Base-by-base conservation (phyloP, 2,329 filamentous ascomycete species). In the Fusarium foetens region DNA sequence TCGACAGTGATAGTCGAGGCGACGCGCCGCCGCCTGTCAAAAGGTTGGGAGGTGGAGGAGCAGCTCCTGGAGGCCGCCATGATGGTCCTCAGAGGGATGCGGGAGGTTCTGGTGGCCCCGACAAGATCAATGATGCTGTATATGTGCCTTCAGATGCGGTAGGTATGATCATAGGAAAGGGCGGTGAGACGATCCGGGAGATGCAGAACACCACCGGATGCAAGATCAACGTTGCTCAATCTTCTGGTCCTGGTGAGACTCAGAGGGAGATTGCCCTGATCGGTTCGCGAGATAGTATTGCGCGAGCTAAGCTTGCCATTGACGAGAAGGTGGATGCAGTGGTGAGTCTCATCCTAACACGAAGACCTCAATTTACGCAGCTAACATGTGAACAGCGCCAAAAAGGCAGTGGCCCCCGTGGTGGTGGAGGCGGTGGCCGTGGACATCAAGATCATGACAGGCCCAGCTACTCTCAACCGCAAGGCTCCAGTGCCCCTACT, bases 101-200 rank as follows among this genome's bases (percentile, higher is more conserved):
- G 75, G 82, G 81, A 66, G 83, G 81, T 36, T 80, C 81, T 39
- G 80, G 78, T 66, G 84, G 84, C 25, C 83, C 80, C 29, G 92
- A 93, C 74, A 95, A 95, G 84, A 88, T 93, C 76, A 94, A 92
- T 77, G 94, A 97, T 78, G 91, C 90, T 43, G 94, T 97, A 70
- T 91, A 90, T 74, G 94, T 97, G 14, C 94, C 94, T 17, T 95
- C 94, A 27, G 94, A 97, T 80, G 93, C 94, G 10, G 94, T 97
- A 60, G 94, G 94, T 68, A 97, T 97, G 94, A 97, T 97, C 73
- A 97, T 97, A 68, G 94, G 95, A 72, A 97, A 97, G 85, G 93
- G 94, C 63, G 94, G 94, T 72, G 94, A 97, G 83, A 97, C 94
- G 1, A 97, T 97, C 79, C 94, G 95, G 73, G 94, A 97, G 75